These are phyloP conservation scores for Diaporthe caulivora DNA, from an alignment of 2,329 filamentous ascomycete genomes.

Conservation along the genomic window DNA sequence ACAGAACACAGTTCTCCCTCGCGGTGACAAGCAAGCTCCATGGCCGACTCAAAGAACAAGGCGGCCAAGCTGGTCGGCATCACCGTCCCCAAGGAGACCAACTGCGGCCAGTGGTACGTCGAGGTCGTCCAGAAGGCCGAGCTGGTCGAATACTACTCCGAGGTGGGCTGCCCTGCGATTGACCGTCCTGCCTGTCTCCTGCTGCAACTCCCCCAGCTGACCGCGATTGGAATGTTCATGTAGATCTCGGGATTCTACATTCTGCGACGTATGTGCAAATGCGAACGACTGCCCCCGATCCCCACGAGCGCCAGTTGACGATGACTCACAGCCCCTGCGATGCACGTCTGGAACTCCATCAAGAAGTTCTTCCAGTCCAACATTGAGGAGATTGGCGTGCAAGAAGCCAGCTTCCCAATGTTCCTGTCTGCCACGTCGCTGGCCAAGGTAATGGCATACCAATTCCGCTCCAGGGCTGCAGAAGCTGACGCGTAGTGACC, in stretches of 20 bases:
- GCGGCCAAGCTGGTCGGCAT: constrained; percentile 28
- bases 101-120: constrained; percentile 80
- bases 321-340: constrained; percentile 46
- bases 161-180: constrained; percentile 43
- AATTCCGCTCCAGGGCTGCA: too few species aligned
- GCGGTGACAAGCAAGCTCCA: constrained; percentile 10
- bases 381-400: constrained; percentile 92
- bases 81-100: constrained; percentile 51
- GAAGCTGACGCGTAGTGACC: neutral
- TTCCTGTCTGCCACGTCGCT: constrained; percentile 94
- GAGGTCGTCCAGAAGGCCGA: constrained; percentile 97
- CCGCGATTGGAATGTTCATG: constrained; percentile 10
- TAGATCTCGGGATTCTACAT: constrained; percentile 98
- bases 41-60: constrained; percentile 28
- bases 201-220: constrained; percentile 4
- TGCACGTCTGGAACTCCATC: constrained; percentile 76
- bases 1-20: neutral
- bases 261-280: constrained; percentile 65
- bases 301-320: constrained; percentile 46
- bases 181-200: neutral
- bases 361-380: constrained; percentile 76
- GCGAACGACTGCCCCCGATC: constrained; percentile 53
- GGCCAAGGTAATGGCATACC: constrained; percentile 79
- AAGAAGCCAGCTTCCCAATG: constrained; percentile 96
- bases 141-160: constrained; percentile 92